Evolutionary conservation across 108 stramenopile species (phyloP).

Genomic region (Poteriospumella lacustris): DNA sequence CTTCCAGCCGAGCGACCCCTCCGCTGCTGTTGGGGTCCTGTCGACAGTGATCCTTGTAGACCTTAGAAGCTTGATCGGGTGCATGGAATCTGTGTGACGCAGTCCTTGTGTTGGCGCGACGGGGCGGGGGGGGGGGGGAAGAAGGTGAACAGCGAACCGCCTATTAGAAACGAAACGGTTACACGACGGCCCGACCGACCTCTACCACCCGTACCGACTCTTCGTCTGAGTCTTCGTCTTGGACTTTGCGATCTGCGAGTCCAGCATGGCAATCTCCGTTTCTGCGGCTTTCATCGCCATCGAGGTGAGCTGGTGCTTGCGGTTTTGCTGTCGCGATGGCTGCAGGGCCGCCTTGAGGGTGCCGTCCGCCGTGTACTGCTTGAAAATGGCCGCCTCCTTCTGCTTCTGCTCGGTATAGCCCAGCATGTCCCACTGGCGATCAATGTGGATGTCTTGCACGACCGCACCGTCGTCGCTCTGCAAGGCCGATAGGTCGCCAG

Average conservation of each 20-base stretch:
- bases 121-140: too few relatives aligned
- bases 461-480: not conserved
- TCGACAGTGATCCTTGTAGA: too few relatives aligned
- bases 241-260: not conserved
- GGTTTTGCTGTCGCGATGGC: slow-evolving; percentile 9
- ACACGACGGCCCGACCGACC: too few relatives aligned
- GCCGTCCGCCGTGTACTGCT: not conserved
- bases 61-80: too few relatives aligned
- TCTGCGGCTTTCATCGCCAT: slow-evolving; percentile 24
- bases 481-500: slow-evolving; percentile 3
- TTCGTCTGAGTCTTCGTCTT: slow-evolving; percentile 22
- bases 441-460: not conserved
- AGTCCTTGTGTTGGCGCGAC: too few relatives aligned
- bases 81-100: too few relatives aligned
- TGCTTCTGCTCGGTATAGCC: not conserved
- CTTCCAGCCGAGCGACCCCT: too few relatives aligned
- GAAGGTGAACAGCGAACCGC: too few relatives aligned
- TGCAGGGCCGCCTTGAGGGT: not conserved
- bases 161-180: too few relatives aligned
- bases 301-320: slow-evolving; percentile 19
- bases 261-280: slow-evolving; percentile 17
- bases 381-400: not conserved
- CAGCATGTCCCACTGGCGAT: not conserved
- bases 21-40: too few relatives aligned
- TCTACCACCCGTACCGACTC: slow-evolving; percentile 15